Conservation (phyloP, 2,329 filamentous ascomycete genomes). For the Gaeumannomyces sp. region DNA sequence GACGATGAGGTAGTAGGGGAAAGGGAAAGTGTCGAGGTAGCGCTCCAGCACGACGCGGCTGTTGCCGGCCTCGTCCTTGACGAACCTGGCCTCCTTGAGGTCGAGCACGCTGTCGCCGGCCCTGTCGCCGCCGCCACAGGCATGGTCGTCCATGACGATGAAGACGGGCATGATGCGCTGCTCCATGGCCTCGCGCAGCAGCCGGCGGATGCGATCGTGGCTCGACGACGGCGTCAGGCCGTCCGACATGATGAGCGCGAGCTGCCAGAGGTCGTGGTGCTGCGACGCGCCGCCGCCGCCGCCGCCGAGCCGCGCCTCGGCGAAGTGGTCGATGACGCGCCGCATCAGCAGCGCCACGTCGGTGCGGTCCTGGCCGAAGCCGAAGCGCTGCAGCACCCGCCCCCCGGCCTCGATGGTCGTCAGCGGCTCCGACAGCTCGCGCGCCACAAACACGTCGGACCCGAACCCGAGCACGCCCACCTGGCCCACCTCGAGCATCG, state of each 20-base stretch:
- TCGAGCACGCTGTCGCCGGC: constrained; percentile 68
- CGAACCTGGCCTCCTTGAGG: constrained; percentile 79
- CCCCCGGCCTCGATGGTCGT: constrained; percentile 70
- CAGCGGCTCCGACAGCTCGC: constrained; percentile 82
- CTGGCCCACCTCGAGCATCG: constrained; percentile 91
- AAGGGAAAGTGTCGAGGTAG: constrained; percentile 94
- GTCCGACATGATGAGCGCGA: constrained; percentile 88
- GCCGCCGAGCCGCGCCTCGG: constrained; percentile 59
- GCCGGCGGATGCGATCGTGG: constrained; percentile 73
- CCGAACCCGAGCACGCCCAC: constrained; percentile 91
- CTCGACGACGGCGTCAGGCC: constrained; percentile 78
- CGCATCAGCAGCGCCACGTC: constrained; percentile 76
- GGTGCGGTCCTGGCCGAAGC: constrained; percentile 78
- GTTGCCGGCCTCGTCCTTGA: constrained; percentile 54
- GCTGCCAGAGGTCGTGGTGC: constrained; percentile 79
- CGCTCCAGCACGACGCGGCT: constrained; percentile 73
- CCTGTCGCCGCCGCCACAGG: constrained; percentile 13
- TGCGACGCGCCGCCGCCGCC: constrained; percentile 30
- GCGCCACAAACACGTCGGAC: constrained; percentile 72
- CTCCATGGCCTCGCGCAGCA: constrained; percentile 83
- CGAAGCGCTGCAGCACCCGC: constrained; percentile 78
- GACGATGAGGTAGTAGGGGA: constrained; percentile 94
- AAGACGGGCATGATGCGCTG: constrained; percentile 98
- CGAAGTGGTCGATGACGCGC: constrained; percentile 75
- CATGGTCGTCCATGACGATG: constrained; percentile 76